Evolutionary conservation across 257 asterid genomes (phyloP), one percentile per base, ranked within the genome.

Genomic region (Petunia secreta): DNA sequence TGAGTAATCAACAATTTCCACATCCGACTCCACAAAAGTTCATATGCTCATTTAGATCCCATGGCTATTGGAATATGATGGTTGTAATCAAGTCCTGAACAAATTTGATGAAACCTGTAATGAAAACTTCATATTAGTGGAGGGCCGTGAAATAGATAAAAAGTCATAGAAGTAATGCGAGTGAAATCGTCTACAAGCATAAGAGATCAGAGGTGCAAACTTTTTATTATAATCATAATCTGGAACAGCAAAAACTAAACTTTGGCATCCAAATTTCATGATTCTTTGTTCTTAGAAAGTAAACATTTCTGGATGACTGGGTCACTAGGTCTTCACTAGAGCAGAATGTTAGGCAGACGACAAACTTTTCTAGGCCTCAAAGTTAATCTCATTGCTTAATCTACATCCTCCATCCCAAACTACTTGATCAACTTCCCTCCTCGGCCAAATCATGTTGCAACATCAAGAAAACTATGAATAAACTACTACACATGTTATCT

Each of bases 21-120:
- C 4, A 41, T 25, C 58, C 25, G 25, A 25, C 25, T 11, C 16
- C 25, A 8, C 25, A 25, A 48, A 48, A 48, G 44, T 11, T 11
- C 10, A 34, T 11, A 11, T 34, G 34, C 6, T 11, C 59, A 34
- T 10, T 48, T 50, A 46, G 76, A 46, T 9, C 59, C 2, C 41
- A 16, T 69, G 5, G 37, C 41, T 41, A 69, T 46, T 9, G 59
- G 58, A 69, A 10, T 71, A 71, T 71, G 44, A 71, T 48, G 15
- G 63, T 58, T 79, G 69, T 74, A 57, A 80, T 90, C 92, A 91
- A 67, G 83, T 84, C 64, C 80, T 91, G 87, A 94, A 90, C 89
- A 94, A 88, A 87, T 89, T 87, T 78, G 98, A 90, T 67, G 98
- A 84, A 80, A 94, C 95, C 98, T 92, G 90, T 44, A 81, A 87